A percentile compares a stretch with the other conserved stretches of the same genome.
Evolutionary conservation across 2,329 filamentous ascomycete species (phyloP).

Genomic region (Drechslera avenae): DNA sequence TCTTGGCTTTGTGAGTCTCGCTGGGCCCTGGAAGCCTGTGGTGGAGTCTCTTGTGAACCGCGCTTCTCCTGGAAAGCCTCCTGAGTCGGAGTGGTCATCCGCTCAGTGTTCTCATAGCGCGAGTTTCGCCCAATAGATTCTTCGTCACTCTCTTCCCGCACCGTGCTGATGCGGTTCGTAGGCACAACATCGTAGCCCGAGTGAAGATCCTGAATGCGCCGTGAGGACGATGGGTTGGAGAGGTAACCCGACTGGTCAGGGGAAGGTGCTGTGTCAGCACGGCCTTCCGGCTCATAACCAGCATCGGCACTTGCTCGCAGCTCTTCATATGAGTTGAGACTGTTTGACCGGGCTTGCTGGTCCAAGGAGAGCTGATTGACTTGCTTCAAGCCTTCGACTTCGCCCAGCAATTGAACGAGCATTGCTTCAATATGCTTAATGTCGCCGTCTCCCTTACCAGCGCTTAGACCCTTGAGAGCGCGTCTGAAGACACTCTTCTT

Average conservation of each 20-base stretch:
- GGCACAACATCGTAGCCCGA: constrained; percentile 59
- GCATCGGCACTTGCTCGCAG: constrained; percentile 69
- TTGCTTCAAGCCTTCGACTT: constrained; percentile 73
- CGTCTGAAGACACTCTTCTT: constrained; percentile 92
- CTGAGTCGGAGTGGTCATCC: constrained; percentile 65
- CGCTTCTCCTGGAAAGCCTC: constrained; percentile 53
- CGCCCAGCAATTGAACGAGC: constrained; percentile 85
- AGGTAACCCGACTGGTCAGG: constrained; percentile 78
- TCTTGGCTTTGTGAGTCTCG: constrained; percentile 69
- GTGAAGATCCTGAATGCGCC: constrained; percentile 52
- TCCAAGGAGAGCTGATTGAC: constrained; percentile 42
- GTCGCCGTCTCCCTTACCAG: constrained; percentile 80
- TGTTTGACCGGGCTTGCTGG: constrained; percentile 50
- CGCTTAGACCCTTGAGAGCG: constrained; percentile 87
- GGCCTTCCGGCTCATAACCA: constrained; percentile 84
- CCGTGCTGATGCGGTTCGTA: constrained; percentile 86
- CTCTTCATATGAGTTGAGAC: constrained; percentile 72
- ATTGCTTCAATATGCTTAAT: constrained; percentile 73
- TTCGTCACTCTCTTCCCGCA: constrained; percentile 79
- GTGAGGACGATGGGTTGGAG: constrained; percentile 61
- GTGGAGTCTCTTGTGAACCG: constrained; percentile 56
- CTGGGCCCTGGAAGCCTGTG: constrained; percentile 52
- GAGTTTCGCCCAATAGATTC: constrained; percentile 69
- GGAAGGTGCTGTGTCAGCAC: constrained; percentile 75
- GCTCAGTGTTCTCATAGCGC: constrained; percentile 64